Base-by-base conservation (phyloP, 192 early-diverging fungal species). In the Coemansia sp. region DNA sequence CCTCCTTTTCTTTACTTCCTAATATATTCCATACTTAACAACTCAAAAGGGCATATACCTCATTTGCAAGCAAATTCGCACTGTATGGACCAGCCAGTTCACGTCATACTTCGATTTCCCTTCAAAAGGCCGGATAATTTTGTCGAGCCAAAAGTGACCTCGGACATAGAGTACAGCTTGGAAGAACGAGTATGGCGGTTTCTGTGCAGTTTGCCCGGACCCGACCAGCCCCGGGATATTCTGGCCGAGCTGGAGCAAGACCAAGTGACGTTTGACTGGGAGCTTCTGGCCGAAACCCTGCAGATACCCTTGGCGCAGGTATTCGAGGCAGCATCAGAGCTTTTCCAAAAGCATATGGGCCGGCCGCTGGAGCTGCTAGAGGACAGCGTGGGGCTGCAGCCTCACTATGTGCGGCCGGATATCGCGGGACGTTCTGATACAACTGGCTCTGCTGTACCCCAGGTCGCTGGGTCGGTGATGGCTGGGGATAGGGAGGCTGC, bases 251-350 rank as follows among this genome's bases (percentile, higher is more conserved):
- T 79, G 6, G 76, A 79, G 61, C 62, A 74, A 4, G 76, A 79
- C 68, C 62, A 79, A 25, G 76, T 79, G 48, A 79, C 76, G 11
- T 79, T 79, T 67, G 76, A 79, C 58, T 79, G 76, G 76, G 76
- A 74, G 27, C 65, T 74, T 11, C 46, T 79, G 36, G 76, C 76
- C 0, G 22, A 34, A 0, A 71, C 64, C 0, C 55, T 79, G 7
- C 29, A 65, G 1, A 71, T 74, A 2, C 58, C 76, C 14, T 39
- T 79, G 24, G 19, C 14, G 2, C 46, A 65, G 24, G 76, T 79
- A 9, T 74, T 79, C 29, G 64, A 65, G 5, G 76, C 76, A 0
- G 76, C 68, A 16, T 70, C 71, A 5, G 64, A 56, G 3, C 45
- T 79, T 39, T 79, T 79, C 24, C 30, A 35, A 0, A 24, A 60